Evolutionary conservation across 805 yeast genomes (phyloP).

Genomic region (Yueomyces sinensis): DNA sequence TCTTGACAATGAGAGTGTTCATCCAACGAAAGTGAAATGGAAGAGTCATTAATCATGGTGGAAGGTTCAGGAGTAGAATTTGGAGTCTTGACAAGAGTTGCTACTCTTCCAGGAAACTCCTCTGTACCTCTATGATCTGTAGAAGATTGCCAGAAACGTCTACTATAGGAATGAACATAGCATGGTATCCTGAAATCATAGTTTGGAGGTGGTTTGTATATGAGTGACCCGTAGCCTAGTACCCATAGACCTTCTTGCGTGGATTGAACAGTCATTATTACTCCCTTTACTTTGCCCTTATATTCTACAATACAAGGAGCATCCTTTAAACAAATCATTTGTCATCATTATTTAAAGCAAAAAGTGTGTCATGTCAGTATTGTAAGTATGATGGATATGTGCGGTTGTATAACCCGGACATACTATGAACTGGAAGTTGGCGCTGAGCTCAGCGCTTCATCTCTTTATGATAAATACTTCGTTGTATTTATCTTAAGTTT

Average conservation of each 20-base stretch:
- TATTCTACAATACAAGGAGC: too few relatives aligned
- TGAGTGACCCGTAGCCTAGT: slow-evolving; percentile 80
- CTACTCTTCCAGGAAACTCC: slow-evolving; percentile 80
- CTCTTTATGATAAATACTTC: too few relatives aligned
- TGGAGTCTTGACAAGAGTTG: slow-evolving; percentile 43
- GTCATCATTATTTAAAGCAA: too few relatives aligned
- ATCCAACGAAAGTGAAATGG: slow-evolving; percentile 1
- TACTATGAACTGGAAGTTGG: too few relatives aligned
- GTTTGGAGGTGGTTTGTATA: slow-evolving; percentile 82
- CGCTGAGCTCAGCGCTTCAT: too few relatives aligned
- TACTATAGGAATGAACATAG: slow-evolving; percentile 55
- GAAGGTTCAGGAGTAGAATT: slow-evolving; percentile 33
- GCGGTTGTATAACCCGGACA: too few relatives aligned
- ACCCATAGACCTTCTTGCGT: slow-evolving; percentile 52
- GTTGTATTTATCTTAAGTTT: too few relatives aligned
- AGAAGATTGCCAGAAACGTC: slow-evolving; percentile 88
- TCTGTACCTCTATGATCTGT: slow-evolving; percentile 87
- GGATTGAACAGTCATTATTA: too few relatives aligned
- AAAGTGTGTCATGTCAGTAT: too few relatives aligned
- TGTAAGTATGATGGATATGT: too few relatives aligned
- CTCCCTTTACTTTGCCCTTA: too few relatives aligned
- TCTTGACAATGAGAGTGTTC: slow-evolving; percentile 9
- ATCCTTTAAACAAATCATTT: too few relatives aligned
- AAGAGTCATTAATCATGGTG: slow-evolving; percentile 25
- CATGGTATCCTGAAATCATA: slow-evolving; percentile 55